Evolutionary conservation across 2,329 filamentous ascomycete genomes (phyloP).

Genomic region (Ophiostoma populinum): DNA sequence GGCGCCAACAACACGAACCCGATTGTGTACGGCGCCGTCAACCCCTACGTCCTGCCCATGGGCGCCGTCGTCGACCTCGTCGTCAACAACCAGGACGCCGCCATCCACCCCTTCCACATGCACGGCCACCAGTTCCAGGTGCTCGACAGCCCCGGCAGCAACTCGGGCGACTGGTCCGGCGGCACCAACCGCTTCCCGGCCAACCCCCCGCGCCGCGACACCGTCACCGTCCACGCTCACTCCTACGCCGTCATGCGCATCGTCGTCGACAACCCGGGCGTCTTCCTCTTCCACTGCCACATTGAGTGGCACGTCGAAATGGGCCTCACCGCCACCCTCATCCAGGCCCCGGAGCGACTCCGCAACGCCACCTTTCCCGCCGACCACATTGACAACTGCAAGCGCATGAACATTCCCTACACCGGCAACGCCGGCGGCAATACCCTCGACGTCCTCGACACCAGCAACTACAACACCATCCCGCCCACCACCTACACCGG

Average conservation of each 20-base stretch:
- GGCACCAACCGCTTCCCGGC: conserved; percentile 15
- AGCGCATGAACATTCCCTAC: conserved; percentile 27
- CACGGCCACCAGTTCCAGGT: conserved; percentile 40
- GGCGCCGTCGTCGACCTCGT: conserved; percentile 28
- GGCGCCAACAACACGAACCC: conserved; percentile 26
- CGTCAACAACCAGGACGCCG: conserved; percentile 30
- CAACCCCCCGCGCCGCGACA: conserved; percentile 21
- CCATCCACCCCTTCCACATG: conserved; percentile 34
- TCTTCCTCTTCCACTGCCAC: conserved; percentile 41
- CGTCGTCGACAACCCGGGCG: conserved; percentile 32
- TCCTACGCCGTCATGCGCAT: conserved; percentile 35
- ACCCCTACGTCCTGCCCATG: conserved; percentile 22
- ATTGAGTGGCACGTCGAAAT: conserved; percentile 45
- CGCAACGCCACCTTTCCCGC: conserved; percentile 35
- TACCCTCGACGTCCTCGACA: conserved; percentile 34
- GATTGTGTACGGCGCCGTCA: conserved; percentile 24
- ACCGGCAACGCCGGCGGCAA: conserved; percentile 54
- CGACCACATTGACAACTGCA: conserved; percentile 34
- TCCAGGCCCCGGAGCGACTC: conserved; percentile 42
- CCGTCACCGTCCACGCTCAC: conserved; percentile 21
- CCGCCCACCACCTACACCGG: conserved; percentile 32
- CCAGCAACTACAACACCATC: conserved; percentile 31
- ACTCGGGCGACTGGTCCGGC: conserved; percentile 21
- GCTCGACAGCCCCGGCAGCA: conserved; percentile 22
- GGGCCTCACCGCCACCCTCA: conserved; percentile 36